Evolutionary conservation across 257 asterid genomes (phyloP).

Genomic region (Eucommia ulmoides): DNA sequence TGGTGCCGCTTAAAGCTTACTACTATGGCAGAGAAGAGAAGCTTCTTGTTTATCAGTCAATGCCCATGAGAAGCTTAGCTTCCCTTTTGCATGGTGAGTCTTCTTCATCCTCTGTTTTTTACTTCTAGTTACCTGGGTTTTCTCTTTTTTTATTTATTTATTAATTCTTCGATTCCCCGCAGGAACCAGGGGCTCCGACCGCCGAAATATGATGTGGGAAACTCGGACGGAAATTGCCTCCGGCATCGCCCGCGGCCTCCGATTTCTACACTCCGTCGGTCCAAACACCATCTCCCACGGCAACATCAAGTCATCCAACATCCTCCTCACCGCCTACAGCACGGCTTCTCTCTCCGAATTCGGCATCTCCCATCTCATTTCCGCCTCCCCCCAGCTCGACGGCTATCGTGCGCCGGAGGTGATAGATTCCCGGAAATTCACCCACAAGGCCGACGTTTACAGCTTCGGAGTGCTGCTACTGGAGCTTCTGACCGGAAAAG

Average conservation of each 20-base stretch:
- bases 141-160: background rate
- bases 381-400: slow-evolving; percentile 24
- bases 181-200: slow-evolving; percentile 29
- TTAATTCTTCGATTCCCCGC: background rate
- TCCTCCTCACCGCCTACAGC: slow-evolving; percentile 25
- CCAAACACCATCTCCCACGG: slow-evolving; percentile 23
- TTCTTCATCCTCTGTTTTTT: background rate
- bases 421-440: slow-evolving; percentile 24
- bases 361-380: slow-evolving; percentile 26
- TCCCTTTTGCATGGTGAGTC: background rate
- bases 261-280: slow-evolving; percentile 27
- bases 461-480: slow-evolving; percentile 34
- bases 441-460: slow-evolving; percentile 38
- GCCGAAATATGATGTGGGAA: slow-evolving; percentile 31
- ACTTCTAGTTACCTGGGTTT: background rate
- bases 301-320: slow-evolving; percentile 33
- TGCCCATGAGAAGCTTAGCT: background rate
- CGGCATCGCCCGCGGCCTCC: slow-evolving; percentile 34
- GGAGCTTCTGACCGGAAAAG: slow-evolving; percentile 38
- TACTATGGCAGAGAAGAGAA: background rate
- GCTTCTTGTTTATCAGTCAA: background rate
- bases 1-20: background rate
- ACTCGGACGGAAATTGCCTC: slow-evolving; percentile 28
- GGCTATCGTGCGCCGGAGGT: slow-evolving; percentile 43
- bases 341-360: slow-evolving; percentile 32